These are phyloP conservation scores for Closterium sp. DNA, from an alignment of 139 green algal species.

Conservation along the genomic window DNA sequence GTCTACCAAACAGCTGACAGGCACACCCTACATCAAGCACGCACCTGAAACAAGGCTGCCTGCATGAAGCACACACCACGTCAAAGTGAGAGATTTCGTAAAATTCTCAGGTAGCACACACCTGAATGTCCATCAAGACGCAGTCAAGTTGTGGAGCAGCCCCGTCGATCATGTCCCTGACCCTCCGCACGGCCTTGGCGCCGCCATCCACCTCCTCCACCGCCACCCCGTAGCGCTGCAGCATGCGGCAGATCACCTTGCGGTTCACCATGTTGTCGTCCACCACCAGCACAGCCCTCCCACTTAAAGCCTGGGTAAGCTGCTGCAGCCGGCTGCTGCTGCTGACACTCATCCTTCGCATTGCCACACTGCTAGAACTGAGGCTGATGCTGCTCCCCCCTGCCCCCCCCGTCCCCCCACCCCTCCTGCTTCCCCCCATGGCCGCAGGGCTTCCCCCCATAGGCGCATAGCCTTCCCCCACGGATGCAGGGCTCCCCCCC, in stretches of 20 bases:
- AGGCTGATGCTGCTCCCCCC: no score
- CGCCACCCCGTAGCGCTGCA: not conserved
- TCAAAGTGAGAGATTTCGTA: no score
- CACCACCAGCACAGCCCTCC: slow-evolving; percentile 9
- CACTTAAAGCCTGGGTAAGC: slow-evolving; percentile 14
- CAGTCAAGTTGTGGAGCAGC: not conserved
- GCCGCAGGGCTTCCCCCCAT: no score
- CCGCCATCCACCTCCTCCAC: slow-evolving; percentile 12
- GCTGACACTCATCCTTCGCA: no score
- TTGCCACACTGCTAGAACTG: no score
- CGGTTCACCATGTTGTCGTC: slow-evolving; percentile 15
- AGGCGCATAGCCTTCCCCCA: no score
- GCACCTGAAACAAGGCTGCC: no score
- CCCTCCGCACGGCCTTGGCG: not conserved
- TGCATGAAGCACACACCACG: no score
- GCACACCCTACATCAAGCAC: no score
- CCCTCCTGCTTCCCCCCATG: not conserved
- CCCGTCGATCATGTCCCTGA: not conserved
- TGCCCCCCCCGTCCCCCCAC: not conserved
- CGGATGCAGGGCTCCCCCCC: no score
- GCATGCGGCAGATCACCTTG: not conserved
- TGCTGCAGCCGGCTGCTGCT: not conserved
- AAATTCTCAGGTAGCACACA: no score
- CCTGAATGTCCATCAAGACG: slow-evolving; percentile 43
- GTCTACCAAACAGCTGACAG: no score